Evolutionary conservation across 2,329 filamentous ascomycete genomes (phyloP).

Genomic region (Aureobasidium sp.): DNA sequence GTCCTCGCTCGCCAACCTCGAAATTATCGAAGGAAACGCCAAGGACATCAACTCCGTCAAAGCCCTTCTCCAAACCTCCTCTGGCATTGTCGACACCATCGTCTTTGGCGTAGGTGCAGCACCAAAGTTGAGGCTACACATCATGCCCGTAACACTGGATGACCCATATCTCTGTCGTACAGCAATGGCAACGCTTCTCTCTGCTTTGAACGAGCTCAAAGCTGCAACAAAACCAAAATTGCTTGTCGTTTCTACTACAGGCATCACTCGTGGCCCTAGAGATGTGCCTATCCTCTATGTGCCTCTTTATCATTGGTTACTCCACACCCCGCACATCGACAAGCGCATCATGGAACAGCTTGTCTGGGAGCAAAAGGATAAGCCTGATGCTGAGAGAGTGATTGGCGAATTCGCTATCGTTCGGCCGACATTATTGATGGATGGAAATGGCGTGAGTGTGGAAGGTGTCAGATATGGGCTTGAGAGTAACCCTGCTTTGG

Average conservation of each 20-base stretch:
- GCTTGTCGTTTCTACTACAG: conserved; percentile 32
- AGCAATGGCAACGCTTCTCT: conserved; percentile 25
- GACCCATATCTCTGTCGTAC: conserved; percentile 30
- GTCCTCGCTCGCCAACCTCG: conserved; percentile 29
- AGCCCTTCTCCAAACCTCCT: conserved; percentile 26
- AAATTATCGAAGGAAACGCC: conserved; percentile 41
- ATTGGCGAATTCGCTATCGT: conserved; percentile 28
- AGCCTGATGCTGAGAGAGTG: conserved; percentile 18
- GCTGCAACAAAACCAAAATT: conserved; percentile 24
- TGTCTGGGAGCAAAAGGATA: conserved; percentile 22
- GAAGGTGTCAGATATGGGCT: conserved; percentile 26
- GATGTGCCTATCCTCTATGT: conserved; percentile 30
- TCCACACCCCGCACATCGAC: conserved; percentile 32
- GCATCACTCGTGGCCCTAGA: conserved; percentile 25
- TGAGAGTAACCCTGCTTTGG: conserved; percentile 28
- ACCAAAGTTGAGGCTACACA: conserved; percentile 21
- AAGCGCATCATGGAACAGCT: conserved; percentile 31
- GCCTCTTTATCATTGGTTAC: conserved; percentile 30
- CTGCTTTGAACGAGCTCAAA: conserved; percentile 22
- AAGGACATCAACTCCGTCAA: conserved; percentile 36
- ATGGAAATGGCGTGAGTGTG: conserved; percentile 24
- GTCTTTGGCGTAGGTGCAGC: conserved; percentile 40
- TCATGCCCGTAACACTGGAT: conserved; percentile 26
- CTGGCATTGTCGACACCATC: conserved; percentile 34
- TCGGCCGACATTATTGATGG: conserved; percentile 31